Evolutionary conservation across 2,329 filamentous ascomycete species (phyloP).

Genomic region (Cordyceps pruinosa): DNA sequence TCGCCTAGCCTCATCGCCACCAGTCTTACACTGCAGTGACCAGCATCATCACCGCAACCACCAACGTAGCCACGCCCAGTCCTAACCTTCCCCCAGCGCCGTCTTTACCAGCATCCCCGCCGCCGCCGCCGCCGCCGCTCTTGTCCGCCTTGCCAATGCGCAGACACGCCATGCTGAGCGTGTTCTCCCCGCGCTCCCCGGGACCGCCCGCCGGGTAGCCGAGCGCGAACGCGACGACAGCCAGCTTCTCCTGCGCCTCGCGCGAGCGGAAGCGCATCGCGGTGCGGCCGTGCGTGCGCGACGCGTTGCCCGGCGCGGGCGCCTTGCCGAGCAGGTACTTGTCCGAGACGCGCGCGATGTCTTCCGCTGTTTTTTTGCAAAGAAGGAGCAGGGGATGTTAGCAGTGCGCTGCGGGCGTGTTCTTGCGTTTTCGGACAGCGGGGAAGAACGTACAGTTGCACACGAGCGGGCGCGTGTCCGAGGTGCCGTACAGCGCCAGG

Average conservation of each 20-base stretch:
- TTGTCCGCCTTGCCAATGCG: neutral
- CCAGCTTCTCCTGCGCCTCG: neutral
- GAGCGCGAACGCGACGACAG: neutral
- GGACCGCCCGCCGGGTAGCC: neutral
- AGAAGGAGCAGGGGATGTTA: no score
- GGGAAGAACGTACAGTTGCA: neutral
- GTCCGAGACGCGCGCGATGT: neutral
- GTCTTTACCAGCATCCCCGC: neutral
- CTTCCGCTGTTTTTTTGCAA: no score
- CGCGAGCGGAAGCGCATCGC: slow-evolving; percentile 4
- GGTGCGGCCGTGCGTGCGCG: neutral
- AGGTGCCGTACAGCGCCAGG: neutral
- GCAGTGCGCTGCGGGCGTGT: no score
- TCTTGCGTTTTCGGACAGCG: no score
- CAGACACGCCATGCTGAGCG: slow-evolving; percentile 3
- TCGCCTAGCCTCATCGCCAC: no score
- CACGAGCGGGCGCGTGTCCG: neutral
- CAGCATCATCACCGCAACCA: neutral
- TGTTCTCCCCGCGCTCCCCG: neutral
- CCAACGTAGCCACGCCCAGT: neutral
- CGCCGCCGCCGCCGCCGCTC: neutral
- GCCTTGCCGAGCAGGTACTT: neutral
- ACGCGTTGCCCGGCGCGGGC: neutral
- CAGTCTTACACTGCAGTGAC: neutral
- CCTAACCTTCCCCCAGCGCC: neutral